Percentiles rank a stretch among this genome's conserved stretches.
Evolutionary conservation across 73 alveolate genomes (phyloP).

Genomic region (Tetrahymena elliotti): DNA sequence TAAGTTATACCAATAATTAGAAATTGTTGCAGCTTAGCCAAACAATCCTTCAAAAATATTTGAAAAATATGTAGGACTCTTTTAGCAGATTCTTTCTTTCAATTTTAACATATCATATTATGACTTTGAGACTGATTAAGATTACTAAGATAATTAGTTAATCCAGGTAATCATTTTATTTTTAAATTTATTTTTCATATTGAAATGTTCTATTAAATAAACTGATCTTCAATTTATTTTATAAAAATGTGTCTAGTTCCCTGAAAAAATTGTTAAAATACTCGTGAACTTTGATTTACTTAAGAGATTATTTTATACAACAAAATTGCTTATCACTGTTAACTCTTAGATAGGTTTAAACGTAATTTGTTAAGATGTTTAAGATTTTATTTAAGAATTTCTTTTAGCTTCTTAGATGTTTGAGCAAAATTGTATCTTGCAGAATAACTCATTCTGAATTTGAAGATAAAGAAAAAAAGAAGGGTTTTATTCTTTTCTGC

Average conservation of each 20-base stretch:
- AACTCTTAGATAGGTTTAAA: neutral
- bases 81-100: neutral
- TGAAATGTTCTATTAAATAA: too few species aligned
- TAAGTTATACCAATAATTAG: neutral
- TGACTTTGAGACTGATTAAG: neutral
- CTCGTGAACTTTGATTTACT: neutral
- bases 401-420: neutral
- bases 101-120: neutral
- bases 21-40: neutral
- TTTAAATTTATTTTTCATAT: neutral
- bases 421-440: neutral
- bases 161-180: neutral
- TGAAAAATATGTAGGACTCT: neutral
- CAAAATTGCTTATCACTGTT: neutral
- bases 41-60: neutral
- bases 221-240: neutral
- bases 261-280: neutral
- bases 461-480: neutral
- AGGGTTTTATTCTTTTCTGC: neutral
- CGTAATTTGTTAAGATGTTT: neutral
- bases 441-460: neutral
- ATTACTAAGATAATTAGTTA: neutral
- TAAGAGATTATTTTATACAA: neutral
- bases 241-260: neutral
- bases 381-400: neutral